Percentiles rank a stretch among this genome's conserved stretches.
phyloP scores from a whole-genome alignment of 1,139 yeast species.

The Magnusiomyces starmeri region DNA sequence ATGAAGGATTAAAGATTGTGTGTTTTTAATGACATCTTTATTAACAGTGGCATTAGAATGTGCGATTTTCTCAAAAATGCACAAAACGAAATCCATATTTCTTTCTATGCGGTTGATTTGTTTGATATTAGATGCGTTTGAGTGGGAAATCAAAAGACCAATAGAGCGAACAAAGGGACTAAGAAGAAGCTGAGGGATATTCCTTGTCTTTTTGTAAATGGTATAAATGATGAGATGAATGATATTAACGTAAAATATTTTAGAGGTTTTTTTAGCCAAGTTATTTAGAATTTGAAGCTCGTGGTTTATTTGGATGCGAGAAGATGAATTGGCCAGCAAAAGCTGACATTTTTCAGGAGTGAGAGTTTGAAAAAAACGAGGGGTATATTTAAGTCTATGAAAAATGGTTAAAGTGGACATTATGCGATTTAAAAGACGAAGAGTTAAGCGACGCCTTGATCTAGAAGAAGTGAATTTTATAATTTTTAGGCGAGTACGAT shows the following conservation, averaged over 20 bases:
- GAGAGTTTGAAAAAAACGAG: not conserved
- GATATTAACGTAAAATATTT: not conserved
- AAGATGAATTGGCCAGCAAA: not conserved
- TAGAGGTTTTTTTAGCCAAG: not conserved
- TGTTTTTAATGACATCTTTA: not conserved
- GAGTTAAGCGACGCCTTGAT: too few relatives aligned
- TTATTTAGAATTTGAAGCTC: not conserved
- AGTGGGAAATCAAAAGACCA: not conserved
- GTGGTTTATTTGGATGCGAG: not conserved
- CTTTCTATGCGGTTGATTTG: not conserved
- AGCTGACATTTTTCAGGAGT: not conserved
- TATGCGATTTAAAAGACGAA: too few relatives aligned
- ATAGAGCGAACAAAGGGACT: not conserved
- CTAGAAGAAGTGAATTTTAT: too few relatives aligned
- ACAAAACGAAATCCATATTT: not conserved
- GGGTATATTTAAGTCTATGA: too few relatives aligned
- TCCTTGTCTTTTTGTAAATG: not conserved
- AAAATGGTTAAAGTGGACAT: too few relatives aligned
- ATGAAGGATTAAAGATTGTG: not conserved
- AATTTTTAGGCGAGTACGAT: too few relatives aligned
- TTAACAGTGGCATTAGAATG: not conserved
- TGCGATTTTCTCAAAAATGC: not conserved
- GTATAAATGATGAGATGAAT: not conserved
- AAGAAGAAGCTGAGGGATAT: not conserved
- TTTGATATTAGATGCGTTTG: not conserved